A percentile compares a stretch with the other conserved stretches of the same genome.
phyloP scores from a whole-genome alignment of 1,139 yeast genomes.

The Tardiomyces depauwii region DNA sequence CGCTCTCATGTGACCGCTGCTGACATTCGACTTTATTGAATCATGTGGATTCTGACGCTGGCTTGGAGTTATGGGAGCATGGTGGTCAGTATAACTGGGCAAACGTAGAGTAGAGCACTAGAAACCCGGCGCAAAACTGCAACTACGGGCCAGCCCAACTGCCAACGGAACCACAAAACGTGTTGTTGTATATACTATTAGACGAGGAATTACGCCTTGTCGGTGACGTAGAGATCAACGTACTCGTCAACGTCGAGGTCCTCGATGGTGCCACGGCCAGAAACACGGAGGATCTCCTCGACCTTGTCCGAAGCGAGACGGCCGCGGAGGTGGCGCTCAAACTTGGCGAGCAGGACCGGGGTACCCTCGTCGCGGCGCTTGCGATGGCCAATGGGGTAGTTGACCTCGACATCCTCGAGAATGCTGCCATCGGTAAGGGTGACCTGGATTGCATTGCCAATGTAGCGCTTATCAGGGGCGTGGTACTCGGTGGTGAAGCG shows the following conservation, averaged over 20 bases:
- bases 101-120: too few relatives aligned
- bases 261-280: conserved; percentile 25
- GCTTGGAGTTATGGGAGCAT: too few relatives aligned
- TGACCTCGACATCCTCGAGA: conserved; percentile 41
- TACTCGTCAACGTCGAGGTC: conserved; percentile 39
- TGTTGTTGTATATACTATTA: neutral
- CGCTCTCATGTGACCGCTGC: too few relatives aligned
- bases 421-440: conserved; percentile 43
- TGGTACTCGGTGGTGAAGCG: conserved; percentile 41
- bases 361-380: conserved; percentile 48
- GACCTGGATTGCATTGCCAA: conserved; percentile 42
- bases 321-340: conserved; percentile 38
- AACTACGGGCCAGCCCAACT: too few relatives aligned
- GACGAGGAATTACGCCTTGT: conserved; percentile 5
- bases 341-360: conserved; percentile 40
- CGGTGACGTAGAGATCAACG: conserved; percentile 32
- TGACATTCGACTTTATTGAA: too few relatives aligned
- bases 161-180: too few relatives aligned
- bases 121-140: too few relatives aligned
- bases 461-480: conserved; percentile 44
- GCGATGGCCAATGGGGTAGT: conserved; percentile 49
- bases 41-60: too few relatives aligned
- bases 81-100: too few relatives aligned
- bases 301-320: conserved; percentile 32
- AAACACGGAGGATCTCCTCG: conserved; percentile 28